A percentile compares a stretch with the other conserved stretches of the same genome.
These are phyloP conservation scores for Jamesozyma piceae DNA, from an alignment of 805 yeast species.

Conservation along the genomic window DNA sequence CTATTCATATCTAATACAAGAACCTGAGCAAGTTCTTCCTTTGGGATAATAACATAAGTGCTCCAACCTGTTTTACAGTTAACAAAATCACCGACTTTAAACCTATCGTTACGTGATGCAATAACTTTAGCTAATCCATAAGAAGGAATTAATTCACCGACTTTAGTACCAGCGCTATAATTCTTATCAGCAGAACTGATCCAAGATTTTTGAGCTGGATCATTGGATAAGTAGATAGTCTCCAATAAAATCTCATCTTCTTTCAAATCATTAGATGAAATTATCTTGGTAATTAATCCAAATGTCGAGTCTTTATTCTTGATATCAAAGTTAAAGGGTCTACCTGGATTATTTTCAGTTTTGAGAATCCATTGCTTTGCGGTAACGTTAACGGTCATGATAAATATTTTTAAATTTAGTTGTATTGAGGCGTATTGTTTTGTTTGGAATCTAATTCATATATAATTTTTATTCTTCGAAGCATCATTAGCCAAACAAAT, in stretches of 20 bases:
- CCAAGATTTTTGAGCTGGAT: conserved; percentile 57
- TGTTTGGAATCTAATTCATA: no score
- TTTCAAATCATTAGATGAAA: conserved; percentile 21
- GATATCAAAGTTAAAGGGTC: conserved; percentile 21
- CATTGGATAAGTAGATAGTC: conserved; percentile 42
- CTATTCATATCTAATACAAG: conserved; percentile 10
- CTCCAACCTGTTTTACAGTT: conserved; percentile 38
- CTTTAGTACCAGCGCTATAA: conserved; percentile 29
- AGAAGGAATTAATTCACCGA: conserved; percentile 38
- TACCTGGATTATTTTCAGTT: conserved; percentile 19
- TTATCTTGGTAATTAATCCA: conserved; percentile 16
- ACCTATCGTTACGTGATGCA: conserved; percentile 36
- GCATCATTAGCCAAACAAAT: no score
- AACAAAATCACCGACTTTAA: conserved; percentile 37
- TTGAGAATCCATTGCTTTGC: conserved; percentile 30
- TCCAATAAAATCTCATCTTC: conserved; percentile 40
- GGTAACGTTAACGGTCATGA: conserved; percentile 9
- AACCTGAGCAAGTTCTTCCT: conserved; percentile 3
- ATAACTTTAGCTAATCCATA: conserved; percentile 45
- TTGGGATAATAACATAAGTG: conserved; percentile 34
- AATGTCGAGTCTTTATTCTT: conserved; percentile 25
- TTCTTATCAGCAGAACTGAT: conserved; percentile 31
- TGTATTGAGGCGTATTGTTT: no score
- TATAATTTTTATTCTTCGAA: no score
- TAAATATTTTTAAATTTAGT: not conserved